Percentiles rank a stretch among this genome's conserved stretches.
phyloP scores from a whole-genome alignment of 495 filamentous ascomycete genomes.

The Durotheca rogersii region DNA sequence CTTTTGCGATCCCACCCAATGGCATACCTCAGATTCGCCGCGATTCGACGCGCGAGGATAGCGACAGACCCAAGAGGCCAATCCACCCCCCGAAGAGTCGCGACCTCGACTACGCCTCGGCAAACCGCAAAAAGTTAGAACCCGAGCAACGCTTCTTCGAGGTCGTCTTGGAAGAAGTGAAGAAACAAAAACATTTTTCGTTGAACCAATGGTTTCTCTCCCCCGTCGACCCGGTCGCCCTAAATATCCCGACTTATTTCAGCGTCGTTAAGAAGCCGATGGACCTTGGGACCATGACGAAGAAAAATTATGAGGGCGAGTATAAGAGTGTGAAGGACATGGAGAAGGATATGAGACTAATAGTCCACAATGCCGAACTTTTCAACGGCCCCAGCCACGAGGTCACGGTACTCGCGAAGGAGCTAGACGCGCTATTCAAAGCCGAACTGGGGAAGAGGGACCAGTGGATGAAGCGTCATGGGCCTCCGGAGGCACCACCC shows the following conservation, averaged over 20 bases:
- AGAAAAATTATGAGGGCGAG: slow-evolving; percentile 75
- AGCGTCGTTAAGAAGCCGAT: slow-evolving; percentile 94
- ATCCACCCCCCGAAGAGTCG: slow-evolving; percentile 87
- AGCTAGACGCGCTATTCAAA: slow-evolving; percentile 71
- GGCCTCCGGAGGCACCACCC: slow-evolving; percentile 56
- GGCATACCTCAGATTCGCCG: slow-evolving; percentile 91
- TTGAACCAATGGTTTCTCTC: slow-evolving; percentile 70
- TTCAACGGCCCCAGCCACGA: slow-evolving; percentile 85
- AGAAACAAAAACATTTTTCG: slow-evolving; percentile 66
- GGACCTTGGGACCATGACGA: slow-evolving; percentile 77
- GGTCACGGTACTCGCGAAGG: slow-evolving; percentile 67
- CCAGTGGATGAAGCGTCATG: slow-evolving; percentile 72
- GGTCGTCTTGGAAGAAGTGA: slow-evolving; percentile 72
- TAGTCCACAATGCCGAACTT: slow-evolving; percentile 85
- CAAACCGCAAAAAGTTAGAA: slow-evolving; percentile 84
- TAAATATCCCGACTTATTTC: slow-evolving; percentile 92
- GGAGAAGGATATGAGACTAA: slow-evolving; percentile 74
- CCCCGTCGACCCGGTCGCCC: slow-evolving; percentile 89
- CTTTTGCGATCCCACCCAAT: slow-evolving; percentile 80
- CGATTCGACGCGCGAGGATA: slow-evolving; percentile 73
- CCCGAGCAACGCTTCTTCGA: slow-evolving; percentile 90
- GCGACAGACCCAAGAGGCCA: slow-evolving; percentile 82
- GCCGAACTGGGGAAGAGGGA: slow-evolving; percentile 70
- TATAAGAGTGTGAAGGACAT: slow-evolving; percentile 86
- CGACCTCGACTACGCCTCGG: slow-evolving; percentile 80